Evolutionary conservation across 306 rosid species (phyloP), one percentile per base, ranked within the genome.

Genomic region (Cucurbita maxima): DNA sequence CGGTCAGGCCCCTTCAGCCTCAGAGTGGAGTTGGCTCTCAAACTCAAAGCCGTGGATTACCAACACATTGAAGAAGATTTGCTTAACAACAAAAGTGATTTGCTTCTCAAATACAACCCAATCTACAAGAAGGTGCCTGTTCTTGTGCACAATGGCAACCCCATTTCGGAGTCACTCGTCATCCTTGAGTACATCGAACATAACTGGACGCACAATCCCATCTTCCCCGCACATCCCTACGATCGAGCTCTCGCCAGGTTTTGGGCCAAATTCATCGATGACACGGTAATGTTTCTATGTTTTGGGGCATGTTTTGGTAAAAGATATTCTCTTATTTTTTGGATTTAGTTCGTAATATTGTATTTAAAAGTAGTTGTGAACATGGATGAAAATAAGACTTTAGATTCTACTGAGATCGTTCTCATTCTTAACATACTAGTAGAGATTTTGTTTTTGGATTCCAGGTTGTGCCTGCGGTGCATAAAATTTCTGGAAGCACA

Each of bases 161-260:
- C 88, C 12, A 7, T 90, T 0, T 76, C 80, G 0, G 93, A 90
- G 83, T 90, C 93, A 2, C 51, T 30, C 10, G 71, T 77, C 8
- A 77, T 77, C 20, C 53, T 77, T 0, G 76, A 77, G 9, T 77
- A 77, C 60, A 77, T 77, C 19, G 76, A 77, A 3, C 62, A 77
- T 11, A 48, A 9, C 7, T 56, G 80, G 76, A 36, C 12, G 0
- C 14, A 50, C 11, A 19, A 72, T 30, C 76, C 87, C 43, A 51
- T 89, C 50, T 79, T 89, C 74, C 90, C 96, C 3, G 2, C 16
- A 15, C 68, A 86, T 10, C 88, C 89, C 20, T 75, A 47, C 15
- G 73, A 77, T 8, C 83, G 77, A 79, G 86, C 97, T 60, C 11
- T 25, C 1, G 86, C 91, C 8, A 87, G 89, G n/a, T 91, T 91